Base-by-base conservation (phyloP, 1,139 yeast genomes). In the Kurtzmaniella quercitrusa region DNA sequence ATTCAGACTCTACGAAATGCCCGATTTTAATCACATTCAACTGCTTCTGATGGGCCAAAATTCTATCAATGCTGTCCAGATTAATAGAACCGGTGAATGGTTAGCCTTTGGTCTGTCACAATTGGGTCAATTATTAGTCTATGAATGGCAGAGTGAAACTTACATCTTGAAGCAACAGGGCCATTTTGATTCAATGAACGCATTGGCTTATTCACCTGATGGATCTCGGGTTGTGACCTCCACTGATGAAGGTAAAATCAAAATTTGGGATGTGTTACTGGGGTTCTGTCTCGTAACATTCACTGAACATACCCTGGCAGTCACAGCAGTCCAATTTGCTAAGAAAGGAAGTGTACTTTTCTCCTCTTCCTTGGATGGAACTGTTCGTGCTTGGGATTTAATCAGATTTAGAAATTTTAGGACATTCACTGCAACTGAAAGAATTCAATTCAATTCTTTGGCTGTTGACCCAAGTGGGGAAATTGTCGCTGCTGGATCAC, bases 381-480 rank as follows among this genome's bases (percentile, higher is more conserved):
- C 99, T 0, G 90, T 93, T 10, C 77, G 97, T 55, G 99, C 98
- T 0, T 93, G 95, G 95, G 99, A 93, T 70, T 72, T 93, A 52
- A 77, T 91, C 38, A 75, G 99, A 57, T 93, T 86, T 63, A 81
- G 99, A 62, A 93, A 94, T 58, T 93, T 93, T 69, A 77, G 98
- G 55, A 89, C 96, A 0, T 91, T 91, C 60, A 90, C 98, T 0
- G 95, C 97, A 0, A 81, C 96, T 1, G 84, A 84, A 51, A 75
- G 98, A 56, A 74, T 91, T 29, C 97, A 90, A 59, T 93, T 91
- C 66, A 84, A 82, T 39, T 81, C 91, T 46, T 69, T 93, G 50
- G 98, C 98, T 0, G 95, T 90, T 38, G 99, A 93, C 60, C 97
- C 98, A 25, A 86, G 96, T 61, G 98, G 98, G 23, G 98, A 94